Conservation (phyloP, 257 asterid species). For the Scutellaria baicalensis region DNA sequence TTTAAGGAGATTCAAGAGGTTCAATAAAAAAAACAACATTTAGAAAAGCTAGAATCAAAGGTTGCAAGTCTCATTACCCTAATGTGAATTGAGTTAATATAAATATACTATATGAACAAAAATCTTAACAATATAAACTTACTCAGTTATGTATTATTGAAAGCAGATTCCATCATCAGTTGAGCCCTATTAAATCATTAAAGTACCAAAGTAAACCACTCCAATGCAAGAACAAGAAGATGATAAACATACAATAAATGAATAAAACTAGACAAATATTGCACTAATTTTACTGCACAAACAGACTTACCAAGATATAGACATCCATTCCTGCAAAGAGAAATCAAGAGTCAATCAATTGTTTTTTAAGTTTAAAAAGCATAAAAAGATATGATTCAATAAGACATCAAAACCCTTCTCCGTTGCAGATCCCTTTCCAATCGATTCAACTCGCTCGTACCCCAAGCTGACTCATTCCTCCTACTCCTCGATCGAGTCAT, state of each 20-base stretch:
- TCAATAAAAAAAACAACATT: neutral
- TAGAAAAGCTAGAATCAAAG: neutral
- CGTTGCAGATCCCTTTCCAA: slow-evolving; percentile 48
- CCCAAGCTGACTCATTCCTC: slow-evolving; percentile 52
- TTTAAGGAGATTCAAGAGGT: slow-evolving; percentile 3
- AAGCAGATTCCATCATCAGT: slow-evolving; percentile 98
- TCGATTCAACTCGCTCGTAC: slow-evolving; percentile 49
- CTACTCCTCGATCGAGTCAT: slow-evolving; percentile 64
- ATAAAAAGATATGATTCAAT: neutral
- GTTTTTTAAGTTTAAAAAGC: slow-evolving; percentile 10
- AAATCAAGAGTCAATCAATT: slow-evolving; percentile 19
- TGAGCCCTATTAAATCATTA: slow-evolving; percentile 64
- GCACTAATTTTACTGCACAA: neutral
- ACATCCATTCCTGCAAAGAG: slow-evolving; percentile 81
- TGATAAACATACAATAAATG: neutral
- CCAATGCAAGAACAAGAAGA: neutral
- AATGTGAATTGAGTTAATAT: neutral
- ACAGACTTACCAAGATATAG: slow-evolving; percentile 74
- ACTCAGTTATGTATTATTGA: slow-evolving; percentile 87
- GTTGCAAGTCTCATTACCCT: neutral
- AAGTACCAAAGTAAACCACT: neutral
- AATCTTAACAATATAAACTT: slow-evolving; percentile 28
- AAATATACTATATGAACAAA: neutral
- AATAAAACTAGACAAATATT: neutral
- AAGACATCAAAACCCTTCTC: slow-evolving; percentile 39